A percentile compares a stretch with the other conserved stretches of the same genome.
Evolutionary conservation across 2,329 filamentous ascomycete species (phyloP).

Genomic region (Scedosporium minutisporum): DNA sequence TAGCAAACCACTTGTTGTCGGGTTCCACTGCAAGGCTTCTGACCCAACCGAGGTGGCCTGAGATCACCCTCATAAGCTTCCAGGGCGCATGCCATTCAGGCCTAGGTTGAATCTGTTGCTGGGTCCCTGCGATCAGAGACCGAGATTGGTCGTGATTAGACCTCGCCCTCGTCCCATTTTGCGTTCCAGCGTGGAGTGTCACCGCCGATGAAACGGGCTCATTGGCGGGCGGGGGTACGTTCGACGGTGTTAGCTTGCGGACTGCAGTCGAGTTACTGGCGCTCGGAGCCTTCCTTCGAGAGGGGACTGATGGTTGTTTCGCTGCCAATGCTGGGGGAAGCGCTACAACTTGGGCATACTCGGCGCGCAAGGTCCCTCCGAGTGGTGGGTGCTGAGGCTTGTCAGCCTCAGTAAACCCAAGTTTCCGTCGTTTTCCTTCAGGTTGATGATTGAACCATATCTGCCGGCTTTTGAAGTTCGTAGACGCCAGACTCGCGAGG

Average conservation of each 20-base stretch:
- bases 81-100: conserved; percentile 97
- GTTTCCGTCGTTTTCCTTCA: conserved; percentile 27
- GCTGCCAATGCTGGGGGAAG: conserved; percentile 70
- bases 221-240: conserved; percentile 27
- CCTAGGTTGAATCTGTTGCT: conserved; percentile 35
- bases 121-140: conserved; percentile 10
- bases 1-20: conserved; percentile 95
- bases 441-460: conserved; percentile 10
- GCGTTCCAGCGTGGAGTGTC: not conserved
- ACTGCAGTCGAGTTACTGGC: conserved; percentile 22
- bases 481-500: conserved; percentile 8
- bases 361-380: conserved; percentile 36
- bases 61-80: conserved; percentile 97
- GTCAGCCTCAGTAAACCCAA: conserved; percentile 17
- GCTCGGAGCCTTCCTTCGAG: not conserved
- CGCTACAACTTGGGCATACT: conserved; percentile 70
- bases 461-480: conserved; percentile 9
- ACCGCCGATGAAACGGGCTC: conserved; percentile 27
- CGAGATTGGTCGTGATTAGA: not conserved
- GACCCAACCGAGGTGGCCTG: conserved; percentile 93
- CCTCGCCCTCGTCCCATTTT: not conserved
- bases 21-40: conserved; percentile 83
- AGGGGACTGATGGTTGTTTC: conserved; percentile 51
- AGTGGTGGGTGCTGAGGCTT: not conserved
- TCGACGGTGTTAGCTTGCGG: conserved; percentile 25